Percentiles rank a stretch among this genome's conserved stretches.
Conservation (phyloP, 176 grass and related monocot genomes). For the Melocanna baccifera region DNA sequence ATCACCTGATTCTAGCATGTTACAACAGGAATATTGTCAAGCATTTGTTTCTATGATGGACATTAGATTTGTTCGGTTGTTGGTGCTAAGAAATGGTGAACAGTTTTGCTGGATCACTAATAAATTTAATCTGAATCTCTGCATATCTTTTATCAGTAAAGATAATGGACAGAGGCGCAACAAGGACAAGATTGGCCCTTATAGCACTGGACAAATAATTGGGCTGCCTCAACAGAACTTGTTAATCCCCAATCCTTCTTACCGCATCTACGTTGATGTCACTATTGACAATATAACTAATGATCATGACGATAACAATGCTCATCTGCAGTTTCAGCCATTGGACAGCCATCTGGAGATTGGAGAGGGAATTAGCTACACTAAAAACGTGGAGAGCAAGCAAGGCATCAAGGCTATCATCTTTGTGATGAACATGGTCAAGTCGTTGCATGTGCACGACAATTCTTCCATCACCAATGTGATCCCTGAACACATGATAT, state of each 20-base stretch:
- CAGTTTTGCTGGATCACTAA: background rate
- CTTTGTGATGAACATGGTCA: background rate
- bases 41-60: background rate
- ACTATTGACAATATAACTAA: background rate
- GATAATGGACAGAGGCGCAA: too few species aligned
- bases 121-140: background rate
- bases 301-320: background rate
- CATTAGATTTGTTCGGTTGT: too few species aligned
- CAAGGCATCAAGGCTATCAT: background rate
- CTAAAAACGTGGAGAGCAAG: background rate
- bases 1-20: background rate
- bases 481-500: background rate
- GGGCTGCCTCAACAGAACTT: background rate
- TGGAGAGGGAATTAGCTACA: background rate
- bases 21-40: too few species aligned
- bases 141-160: background rate
- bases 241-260: background rate
- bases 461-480: background rate
- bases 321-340: background rate
- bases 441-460: background rate
- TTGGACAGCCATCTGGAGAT: background rate
- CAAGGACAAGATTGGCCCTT: background rate
- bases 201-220: background rate
- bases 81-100: background rate
- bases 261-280: background rate